Evolutionary conservation across 495 filamentous ascomycete genomes (phyloP), one percentile per base, ranked within the genome.

Genomic region (Daldinia bambusicola): DNA sequence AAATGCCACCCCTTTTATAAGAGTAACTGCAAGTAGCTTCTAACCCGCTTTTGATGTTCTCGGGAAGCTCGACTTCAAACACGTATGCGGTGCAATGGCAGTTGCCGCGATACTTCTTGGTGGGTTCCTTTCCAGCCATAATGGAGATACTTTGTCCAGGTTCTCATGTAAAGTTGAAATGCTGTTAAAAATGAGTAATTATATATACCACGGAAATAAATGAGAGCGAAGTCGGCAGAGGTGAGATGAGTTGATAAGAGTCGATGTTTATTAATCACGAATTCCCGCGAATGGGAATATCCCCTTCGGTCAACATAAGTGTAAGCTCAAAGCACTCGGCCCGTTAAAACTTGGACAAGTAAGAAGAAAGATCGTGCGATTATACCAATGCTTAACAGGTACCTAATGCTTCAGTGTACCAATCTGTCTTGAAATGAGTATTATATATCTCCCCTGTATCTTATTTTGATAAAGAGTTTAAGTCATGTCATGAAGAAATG

Each of bases 1-100:
- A 74, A 1, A 76, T 45, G 2, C 55, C 65, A 0, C 67, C 77
- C 26, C 67, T 73, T 57, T 78, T 79, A 16, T 61, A 58, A 18
- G 72, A 76, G 14, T 76, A 71, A 4, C 53, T 74, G 56, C 74
- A 77, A 51, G 63, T 59, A 53, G 64, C 77, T 12, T 53, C 50
- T 5, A 74, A 32, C 0, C 60, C 74, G 10, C 45, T 58, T 7
- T 63, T 26, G 22, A 71, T 57, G 26, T 30, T 20, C 10, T 61
- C 61, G 0, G 71, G 73, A 4, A 66, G 34, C 7, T 41, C 30
- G 20, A 78, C 41, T 30, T 77, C 69, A 43, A 74, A 80, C 1
- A 77, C 62, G 37, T 75, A 77, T 0, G 66, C 48, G 13, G 72
- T 71, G 69, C 78, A 80, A 55, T 80, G 78, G 60, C 78, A 80